phyloP scores from a whole-genome alignment of 2,329 filamentous ascomycete genomes.

The Cephalotrichum gorgonifer region DNA sequence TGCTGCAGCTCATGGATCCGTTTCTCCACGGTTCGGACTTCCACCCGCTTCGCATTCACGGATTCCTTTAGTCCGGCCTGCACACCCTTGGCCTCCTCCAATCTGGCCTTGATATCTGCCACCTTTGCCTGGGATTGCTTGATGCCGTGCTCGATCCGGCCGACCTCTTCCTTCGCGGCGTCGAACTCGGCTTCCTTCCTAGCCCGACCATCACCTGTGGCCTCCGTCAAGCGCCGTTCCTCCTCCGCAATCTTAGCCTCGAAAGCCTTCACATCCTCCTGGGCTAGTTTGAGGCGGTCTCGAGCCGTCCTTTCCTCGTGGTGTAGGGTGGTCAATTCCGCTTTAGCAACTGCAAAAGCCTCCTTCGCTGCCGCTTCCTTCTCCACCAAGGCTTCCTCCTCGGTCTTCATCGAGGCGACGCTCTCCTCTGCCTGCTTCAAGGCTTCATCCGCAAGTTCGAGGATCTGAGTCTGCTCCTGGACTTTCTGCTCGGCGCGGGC shows the following conservation, averaged over 20 bases:
- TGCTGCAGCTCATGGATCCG: slow-evolving; percentile 5
- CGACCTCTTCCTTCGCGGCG: slow-evolving; percentile 26
- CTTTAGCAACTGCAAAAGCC: slow-evolving; percentile 41
- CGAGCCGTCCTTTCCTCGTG: slow-evolving; percentile 57
- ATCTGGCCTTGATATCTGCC: not conserved
- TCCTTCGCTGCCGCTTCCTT: slow-evolving; percentile 23
- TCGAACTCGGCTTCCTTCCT: slow-evolving; percentile 46
- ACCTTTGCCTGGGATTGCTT: not conserved
- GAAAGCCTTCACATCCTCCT: slow-evolving; percentile 32
- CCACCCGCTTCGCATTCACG: slow-evolving; percentile 8
- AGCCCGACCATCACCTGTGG: slow-evolving; percentile 59
- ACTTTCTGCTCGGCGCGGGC: slow-evolving; percentile 16
- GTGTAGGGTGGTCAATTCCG: slow-evolving; percentile 42
- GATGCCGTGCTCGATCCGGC: slow-evolving; percentile 18
- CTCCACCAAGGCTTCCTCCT: slow-evolving; percentile 35
- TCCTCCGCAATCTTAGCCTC: slow-evolving; percentile 43
- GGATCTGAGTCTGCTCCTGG: slow-evolving; percentile 35
- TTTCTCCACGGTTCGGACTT: slow-evolving; percentile 16
- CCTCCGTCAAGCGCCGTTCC: slow-evolving; percentile 50
- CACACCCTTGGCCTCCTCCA: slow-evolving; percentile 1
- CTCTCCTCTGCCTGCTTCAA: slow-evolving; percentile 25
- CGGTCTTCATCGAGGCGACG: slow-evolving; percentile 31
- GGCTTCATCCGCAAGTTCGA: slow-evolving; percentile 35
- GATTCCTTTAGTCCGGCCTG: not conserved
- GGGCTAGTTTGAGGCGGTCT: slow-evolving; percentile 42